Percentiles rank a stretch among this genome's conserved stretches.
Evolutionary conservation across 805 yeast genomes (phyloP).

Genomic region (Alloascoidea hylecoeti): DNA sequence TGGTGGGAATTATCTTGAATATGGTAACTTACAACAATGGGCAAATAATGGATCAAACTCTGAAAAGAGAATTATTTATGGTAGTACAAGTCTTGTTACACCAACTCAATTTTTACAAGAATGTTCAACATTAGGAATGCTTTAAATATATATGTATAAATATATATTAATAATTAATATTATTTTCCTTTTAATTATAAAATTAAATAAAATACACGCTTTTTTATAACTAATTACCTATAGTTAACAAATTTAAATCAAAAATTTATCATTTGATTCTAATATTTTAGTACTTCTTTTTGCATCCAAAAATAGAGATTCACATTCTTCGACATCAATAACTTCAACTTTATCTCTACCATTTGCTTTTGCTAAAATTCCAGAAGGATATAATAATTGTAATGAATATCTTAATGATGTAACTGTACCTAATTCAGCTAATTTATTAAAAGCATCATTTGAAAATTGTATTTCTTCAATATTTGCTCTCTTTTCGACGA

Average conservation of each 20-base stretch:
- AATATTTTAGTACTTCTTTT: conserved; percentile 65
- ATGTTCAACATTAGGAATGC: conserved; percentile 35
- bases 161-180: no score
- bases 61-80: conserved; percentile 60
- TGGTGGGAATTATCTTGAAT: conserved; percentile 92
- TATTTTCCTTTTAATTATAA: no score
- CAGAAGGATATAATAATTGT: conserved; percentile 84
- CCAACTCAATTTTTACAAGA: conserved; percentile 61
- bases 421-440: conserved; percentile 60
- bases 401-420: conserved; percentile 86
- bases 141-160: neutral
- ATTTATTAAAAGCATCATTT: conserved; percentile 55
- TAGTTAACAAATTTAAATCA: no score
- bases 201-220: no score
- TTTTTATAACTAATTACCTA: no score
- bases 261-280: conserved; percentile 23
- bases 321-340: conserved; percentile 74
- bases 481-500: conserved; percentile 68
- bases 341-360: conserved; percentile 57
- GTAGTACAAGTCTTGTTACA: conserved; percentile 66
- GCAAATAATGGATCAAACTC: conserved; percentile 23
- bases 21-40: conserved; percentile 91
- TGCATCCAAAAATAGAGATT: conserved; percentile 73
- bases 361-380: conserved; percentile 60
- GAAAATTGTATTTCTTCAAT: conserved; percentile 60